Evolutionary conservation across 2,329 filamentous ascomycete species (phyloP).

Genomic region (Lecanosticta acicola): DNA sequence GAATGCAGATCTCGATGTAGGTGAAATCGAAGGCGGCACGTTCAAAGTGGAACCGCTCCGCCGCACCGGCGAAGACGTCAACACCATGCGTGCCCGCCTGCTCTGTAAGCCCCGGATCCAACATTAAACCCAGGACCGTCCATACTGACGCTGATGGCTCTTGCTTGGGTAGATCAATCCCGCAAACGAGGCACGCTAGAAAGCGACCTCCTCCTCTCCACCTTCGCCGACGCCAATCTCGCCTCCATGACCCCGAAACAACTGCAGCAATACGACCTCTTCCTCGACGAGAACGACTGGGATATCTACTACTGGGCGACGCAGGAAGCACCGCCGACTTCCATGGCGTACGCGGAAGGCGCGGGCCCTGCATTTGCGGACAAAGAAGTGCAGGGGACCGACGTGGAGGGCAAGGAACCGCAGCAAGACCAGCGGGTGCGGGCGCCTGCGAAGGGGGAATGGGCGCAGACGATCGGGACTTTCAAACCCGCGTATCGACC

Average conservation of each 20-base stretch:
- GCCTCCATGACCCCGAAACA: conserved; percentile 65
- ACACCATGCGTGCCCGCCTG: conserved; percentile 83
- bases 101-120: too few relatives aligned
- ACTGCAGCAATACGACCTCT: conserved; percentile 78
- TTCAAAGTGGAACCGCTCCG: conserved; percentile 90
- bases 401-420: conserved; percentile 28
- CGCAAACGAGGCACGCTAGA: conserved; percentile 95
- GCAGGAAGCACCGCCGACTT: conserved; percentile 64
- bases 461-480: conserved; percentile 91
- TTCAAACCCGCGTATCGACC: conserved; percentile 92
- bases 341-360: conserved; percentile 52
- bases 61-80: conserved; percentile 72
- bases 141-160: conserved; percentile 27
- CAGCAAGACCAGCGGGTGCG: conserved; percentile 40
- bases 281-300: conserved; percentile 99
- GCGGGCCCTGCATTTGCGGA: conserved; percentile 41
- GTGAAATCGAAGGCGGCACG: conserved; percentile 77
- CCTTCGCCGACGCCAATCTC: conserved; percentile 80
- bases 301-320: conserved; percentile 99
- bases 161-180: conserved; percentile 69
- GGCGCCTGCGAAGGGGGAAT: conserved; percentile 65
- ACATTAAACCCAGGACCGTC: conserved; percentile 10
- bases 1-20: conserved; percentile 68
- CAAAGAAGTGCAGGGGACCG: conserved; percentile 41
- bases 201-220: conserved; percentile 90